Evolutionary conservation across 805 yeast genomes (phyloP).

Genomic region (Phaffomyces antillensis): DNA sequence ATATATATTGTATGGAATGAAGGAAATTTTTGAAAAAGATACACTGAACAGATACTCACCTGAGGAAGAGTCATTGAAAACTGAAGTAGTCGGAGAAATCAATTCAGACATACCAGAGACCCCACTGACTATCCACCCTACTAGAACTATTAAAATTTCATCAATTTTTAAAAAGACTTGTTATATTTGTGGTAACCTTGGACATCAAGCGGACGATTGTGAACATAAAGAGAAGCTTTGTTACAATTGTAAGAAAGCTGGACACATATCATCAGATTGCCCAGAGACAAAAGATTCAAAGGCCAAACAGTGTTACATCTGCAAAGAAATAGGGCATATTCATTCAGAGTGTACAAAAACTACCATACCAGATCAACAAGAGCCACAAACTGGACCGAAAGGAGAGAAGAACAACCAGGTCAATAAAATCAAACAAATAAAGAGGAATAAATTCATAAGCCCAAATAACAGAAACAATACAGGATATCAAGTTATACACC

Average conservation of each 20-base stretch:
- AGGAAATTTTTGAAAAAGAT: too few species aligned
- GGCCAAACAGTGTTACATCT: constrained; percentile 25
- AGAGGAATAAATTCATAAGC: not conserved
- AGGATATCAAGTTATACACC: not conserved
- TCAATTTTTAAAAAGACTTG: constrained; percentile 24
- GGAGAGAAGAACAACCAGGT: not conserved
- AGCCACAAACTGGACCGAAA: not conserved
- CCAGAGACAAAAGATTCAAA: constrained; percentile 16
- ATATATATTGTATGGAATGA: too few species aligned
- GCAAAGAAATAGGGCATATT: constrained; percentile 24
- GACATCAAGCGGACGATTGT: constrained; percentile 26
- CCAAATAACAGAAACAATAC: not conserved
- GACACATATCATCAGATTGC: constrained; percentile 24
- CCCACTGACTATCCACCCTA: too few species aligned
- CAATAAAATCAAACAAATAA: not conserved
- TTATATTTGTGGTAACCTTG: constrained; percentile 25
- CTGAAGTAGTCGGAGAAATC: too few species aligned
- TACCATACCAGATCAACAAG: not conserved
- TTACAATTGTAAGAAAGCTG: constrained; percentile 26
- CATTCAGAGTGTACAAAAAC: constrained; percentile 20
- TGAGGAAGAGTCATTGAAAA: too few species aligned
- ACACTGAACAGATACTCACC: too few species aligned
- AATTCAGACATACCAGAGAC: too few species aligned
- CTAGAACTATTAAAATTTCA: constrained; percentile 8
- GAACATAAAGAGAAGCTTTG: constrained; percentile 20